phyloP scores from a whole-genome alignment of 2,329 filamentous ascomycete genomes.

The Calonectria naviculata region DNA sequence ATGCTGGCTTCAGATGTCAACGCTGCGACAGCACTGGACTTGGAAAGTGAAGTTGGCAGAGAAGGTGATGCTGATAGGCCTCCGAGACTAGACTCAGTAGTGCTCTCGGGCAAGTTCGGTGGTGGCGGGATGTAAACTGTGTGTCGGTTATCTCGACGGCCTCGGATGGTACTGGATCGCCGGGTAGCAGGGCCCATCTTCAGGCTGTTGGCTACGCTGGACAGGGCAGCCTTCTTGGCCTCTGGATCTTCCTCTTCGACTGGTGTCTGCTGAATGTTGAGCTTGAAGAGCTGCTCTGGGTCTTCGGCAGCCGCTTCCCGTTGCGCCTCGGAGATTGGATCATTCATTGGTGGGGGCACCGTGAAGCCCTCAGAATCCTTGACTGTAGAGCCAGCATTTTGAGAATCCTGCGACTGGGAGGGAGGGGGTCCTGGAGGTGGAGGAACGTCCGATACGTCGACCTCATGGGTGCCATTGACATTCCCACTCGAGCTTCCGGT shows the following conservation, averaged over 20 bases:
- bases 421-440: conserved; percentile 64
- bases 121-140: conserved; percentile 81
- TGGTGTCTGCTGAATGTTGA: conserved; percentile 82
- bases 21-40: conserved; percentile 59
- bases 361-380: conserved; percentile 83
- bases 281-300: conserved; percentile 76
- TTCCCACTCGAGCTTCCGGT: conserved; percentile 44
- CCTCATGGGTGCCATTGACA: conserved; percentile 59
- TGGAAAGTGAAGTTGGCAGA: conserved; percentile 36
- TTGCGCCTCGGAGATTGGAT: conserved; percentile 79
- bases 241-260: conserved; percentile 83
- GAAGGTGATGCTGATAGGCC: conserved; percentile 34
- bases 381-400: conserved; percentile 50
- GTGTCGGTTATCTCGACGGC: conserved; percentile 90
- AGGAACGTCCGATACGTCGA: conserved; percentile 62
- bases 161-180: conserved; percentile 81
- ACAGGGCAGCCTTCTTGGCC: conserved; percentile 78
- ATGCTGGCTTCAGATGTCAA: conserved; percentile 73
- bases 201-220: conserved; percentile 80
- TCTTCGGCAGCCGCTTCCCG: conserved; percentile 70
- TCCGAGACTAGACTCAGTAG: conserved; percentile 36
- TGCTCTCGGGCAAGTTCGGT: conserved; percentile 47
- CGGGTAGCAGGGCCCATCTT: conserved; percentile 74
- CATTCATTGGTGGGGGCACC: conserved; percentile 72
- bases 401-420: conserved; percentile 50